Evolutionary conservation across 2,329 filamentous ascomycete species (phyloP), one percentile per base, ranked within the genome.

Genomic region (Orbilia ellipsospora): DNA sequence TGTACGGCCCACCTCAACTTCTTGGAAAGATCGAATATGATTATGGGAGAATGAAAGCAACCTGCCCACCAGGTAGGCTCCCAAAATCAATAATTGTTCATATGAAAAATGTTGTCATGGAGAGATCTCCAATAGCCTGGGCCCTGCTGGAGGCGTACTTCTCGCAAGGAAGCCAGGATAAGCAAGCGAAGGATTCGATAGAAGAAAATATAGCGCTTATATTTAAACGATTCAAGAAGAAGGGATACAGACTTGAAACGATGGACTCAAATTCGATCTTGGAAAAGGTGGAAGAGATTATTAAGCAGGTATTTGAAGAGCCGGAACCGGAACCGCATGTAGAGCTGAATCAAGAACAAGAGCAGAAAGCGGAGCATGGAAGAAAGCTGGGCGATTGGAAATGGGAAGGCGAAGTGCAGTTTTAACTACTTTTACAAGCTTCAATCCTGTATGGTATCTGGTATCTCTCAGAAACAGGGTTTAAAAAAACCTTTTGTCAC

Each of bases 161-260:
- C 26, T 52, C 63, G 2, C 20, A 45, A 8, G 15, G 28, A 7
- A 10, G 15, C 5, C 28, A 13, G 6, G 36, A 52, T 15, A 28
- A 26, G 8, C n/a, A n/a, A 8, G 31, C 36, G 3, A 2, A 26
- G 8, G 51, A 64, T 13, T 36, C 51, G 5, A 44, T 44, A 36
- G 64, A 75, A 13, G 63, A 67, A 15, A 50, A 54, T 2, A 52
- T 75, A 6, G 63, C 59, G 1, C 42, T 31, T 10, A 28, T 68
- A 42, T 67, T 68, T 42, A 56, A 26, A 44, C 36, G 54, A 3
- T 28, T 54, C 20, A 23, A 48, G 23, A 26, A n/a, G 4, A 0
- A 7, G 5, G 56, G 42, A 12, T 10, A 36, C 8, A 6, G 2
- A 1, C 31, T 36, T 36, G 10, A 36, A 36, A 7, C 5, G 8